phyloP scores from a whole-genome alignment of 345 rosid species.

The Camelina laxa region DNA sequence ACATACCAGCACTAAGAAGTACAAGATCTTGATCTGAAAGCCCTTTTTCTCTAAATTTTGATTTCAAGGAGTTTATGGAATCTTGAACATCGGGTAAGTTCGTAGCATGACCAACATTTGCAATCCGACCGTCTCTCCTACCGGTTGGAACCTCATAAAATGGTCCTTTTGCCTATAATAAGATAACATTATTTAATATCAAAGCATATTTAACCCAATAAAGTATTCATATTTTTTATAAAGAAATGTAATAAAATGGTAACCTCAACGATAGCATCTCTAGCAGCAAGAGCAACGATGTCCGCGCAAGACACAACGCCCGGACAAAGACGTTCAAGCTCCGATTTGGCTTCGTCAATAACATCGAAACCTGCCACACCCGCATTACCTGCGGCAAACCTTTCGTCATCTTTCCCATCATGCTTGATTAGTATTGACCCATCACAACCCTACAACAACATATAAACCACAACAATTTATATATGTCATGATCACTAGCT shows the following conservation, averaged over 20 bases:
- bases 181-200: not conserved
- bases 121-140: slow-evolving; percentile 64
- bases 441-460: slow-evolving; percentile 63
- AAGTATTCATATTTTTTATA: not conserved
- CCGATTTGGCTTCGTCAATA: slow-evolving; percentile 55
- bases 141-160: slow-evolving; percentile 62
- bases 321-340: slow-evolving; percentile 59
- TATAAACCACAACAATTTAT: slow-evolving; percentile 1
- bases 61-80: slow-evolving; percentile 43
- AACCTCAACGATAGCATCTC: slow-evolving; percentile 63
- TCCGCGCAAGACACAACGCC: slow-evolving; percentile 71
- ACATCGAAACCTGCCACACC: slow-evolving; percentile 54
- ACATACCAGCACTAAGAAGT: slow-evolving; percentile 56
- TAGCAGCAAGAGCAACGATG: slow-evolving; percentile 61
- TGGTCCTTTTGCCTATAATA: slow-evolving; percentile 56
- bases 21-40: slow-evolving; percentile 59
- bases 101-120: slow-evolving; percentile 43
- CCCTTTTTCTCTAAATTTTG: slow-evolving; percentile 52
- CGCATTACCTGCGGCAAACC: slow-evolving; percentile 44
- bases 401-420: slow-evolving; percentile 47
- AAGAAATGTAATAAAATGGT: not conserved
- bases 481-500: not conserved
- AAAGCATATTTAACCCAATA: not conserved
- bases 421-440: slow-evolving; percentile 58
- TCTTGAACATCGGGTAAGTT: slow-evolving; percentile 53